Conservation (phyloP, 306 rosid genomes). For the Trifolium fragiferum region DNA sequence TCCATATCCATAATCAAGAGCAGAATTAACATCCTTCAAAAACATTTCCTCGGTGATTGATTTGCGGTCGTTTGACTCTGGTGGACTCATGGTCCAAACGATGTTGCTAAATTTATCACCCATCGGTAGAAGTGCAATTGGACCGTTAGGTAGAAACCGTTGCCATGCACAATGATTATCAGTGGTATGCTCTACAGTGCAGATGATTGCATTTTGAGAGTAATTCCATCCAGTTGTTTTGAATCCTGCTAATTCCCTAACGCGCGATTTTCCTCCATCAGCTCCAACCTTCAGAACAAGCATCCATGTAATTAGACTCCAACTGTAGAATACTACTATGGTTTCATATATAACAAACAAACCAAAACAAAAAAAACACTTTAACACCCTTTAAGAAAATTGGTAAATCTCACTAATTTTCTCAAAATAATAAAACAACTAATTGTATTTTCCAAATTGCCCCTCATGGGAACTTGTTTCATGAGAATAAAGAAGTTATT, state of each 20-base stretch:
- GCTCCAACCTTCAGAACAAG: constrained; percentile 79
- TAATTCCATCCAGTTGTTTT: constrained; percentile 92
- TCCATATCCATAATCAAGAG: constrained; percentile 76
- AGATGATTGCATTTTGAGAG: constrained; percentile 88
- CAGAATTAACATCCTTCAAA: constrained; percentile 69
- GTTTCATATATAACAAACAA: too few species aligned
- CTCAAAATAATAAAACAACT: too few species aligned
- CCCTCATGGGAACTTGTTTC: too few species aligned
- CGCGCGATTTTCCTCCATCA: constrained; percentile 90
- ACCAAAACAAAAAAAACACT: too few species aligned
- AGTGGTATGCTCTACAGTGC: constrained; percentile 78
- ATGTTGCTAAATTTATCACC: constrained; percentile 87
- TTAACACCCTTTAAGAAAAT: too few species aligned
- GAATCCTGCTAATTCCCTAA: constrained; percentile 83
- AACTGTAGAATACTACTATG: constrained; percentile 12
- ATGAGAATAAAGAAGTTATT: too few species aligned
- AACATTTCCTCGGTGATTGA: constrained; percentile 60
- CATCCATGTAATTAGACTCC: constrained; percentile 33
- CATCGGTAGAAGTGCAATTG: constrained; percentile 88
- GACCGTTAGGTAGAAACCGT: constrained; percentile 88
- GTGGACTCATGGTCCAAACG: constrained; percentile 95
- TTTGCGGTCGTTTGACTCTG: constrained; percentile 68
- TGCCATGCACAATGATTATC: constrained; percentile 90
- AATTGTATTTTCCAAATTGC: too few species aligned
- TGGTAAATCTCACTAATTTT: too few species aligned